Percentiles rank a stretch among this genome's conserved stretches.
Evolutionary conservation across 78 protist genomes (phyloP).

Genomic region (slime mould (Dictyostelium discoideum)): DNA sequence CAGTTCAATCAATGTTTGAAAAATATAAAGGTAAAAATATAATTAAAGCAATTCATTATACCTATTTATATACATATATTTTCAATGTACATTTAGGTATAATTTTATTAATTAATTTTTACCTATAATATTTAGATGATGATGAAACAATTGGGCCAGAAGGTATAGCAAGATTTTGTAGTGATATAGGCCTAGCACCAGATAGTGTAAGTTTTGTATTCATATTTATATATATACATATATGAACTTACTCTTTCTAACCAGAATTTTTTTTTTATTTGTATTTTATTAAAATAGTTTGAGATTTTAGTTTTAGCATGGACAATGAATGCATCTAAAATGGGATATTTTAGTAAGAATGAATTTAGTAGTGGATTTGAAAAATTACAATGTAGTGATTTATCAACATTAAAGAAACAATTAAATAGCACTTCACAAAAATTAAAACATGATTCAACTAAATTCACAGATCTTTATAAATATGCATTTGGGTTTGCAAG

Average conservation of each 20-base stretch:
- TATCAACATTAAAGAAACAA: not conserved
- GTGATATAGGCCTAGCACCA: conserved; percentile 41
- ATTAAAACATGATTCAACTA: conserved; percentile 10
- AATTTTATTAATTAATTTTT: not conserved
- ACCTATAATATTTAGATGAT: not conserved
- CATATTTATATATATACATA: too few species aligned
- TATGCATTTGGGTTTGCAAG: conserved; percentile 58
- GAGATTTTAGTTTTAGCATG: conserved; percentile 67
- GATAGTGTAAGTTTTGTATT: too few species aligned
- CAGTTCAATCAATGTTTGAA: not conserved
- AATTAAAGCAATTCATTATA: too few species aligned
- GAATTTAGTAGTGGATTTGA: conserved; percentile 60
- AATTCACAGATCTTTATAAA: conserved; percentile 65
- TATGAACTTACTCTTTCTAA: too few species aligned
- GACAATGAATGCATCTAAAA: conserved; percentile 28
- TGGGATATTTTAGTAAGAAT: conserved; percentile 49
- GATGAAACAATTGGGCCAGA: conserved; percentile 60
- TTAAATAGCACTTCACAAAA: not conserved
- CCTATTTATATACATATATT: too few species aligned
- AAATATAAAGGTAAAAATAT: conserved; percentile 23
- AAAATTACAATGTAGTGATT: conserved; percentile 25
- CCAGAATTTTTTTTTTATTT: too few species aligned
- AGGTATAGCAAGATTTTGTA: conserved; percentile 47
- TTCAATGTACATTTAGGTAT: too few species aligned
- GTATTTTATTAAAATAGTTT: not conserved